These are phyloP conservation scores for Cucumis cinereus DNA, from an alignment of 306 rosid genomes.

Conservation along the genomic window DNA sequence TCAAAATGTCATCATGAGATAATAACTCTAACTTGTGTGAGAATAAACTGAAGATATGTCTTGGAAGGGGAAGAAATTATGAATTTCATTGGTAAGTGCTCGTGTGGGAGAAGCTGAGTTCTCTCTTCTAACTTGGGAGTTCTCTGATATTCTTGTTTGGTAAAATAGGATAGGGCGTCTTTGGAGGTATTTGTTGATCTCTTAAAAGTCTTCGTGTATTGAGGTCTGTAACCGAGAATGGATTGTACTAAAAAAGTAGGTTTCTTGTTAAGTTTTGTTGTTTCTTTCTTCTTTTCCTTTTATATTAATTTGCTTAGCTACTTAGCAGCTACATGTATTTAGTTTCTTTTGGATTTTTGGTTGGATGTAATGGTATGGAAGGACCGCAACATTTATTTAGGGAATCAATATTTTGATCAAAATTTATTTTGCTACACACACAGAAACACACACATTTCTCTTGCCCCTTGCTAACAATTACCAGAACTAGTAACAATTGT, in stretches of 20 bases:
- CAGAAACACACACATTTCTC: neutral
- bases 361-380: conserved; percentile 9
- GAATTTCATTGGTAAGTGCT: neutral
- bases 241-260: neutral
- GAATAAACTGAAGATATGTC: conserved; percentile 2
- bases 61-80: neutral
- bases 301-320: neutral
- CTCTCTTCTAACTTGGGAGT: neutral
- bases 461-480: neutral
- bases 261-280: neutral
- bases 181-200: conserved; percentile 7
- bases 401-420: neutral
- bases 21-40: neutral
- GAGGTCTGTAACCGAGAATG: neutral
- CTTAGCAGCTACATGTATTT: neutral
- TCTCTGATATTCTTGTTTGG: neutral
- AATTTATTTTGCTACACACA: neutral
- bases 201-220: neutral
- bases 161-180: neutral
- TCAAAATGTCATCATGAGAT: conserved; percentile 5
- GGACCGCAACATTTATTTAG: neutral
- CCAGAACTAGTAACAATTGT: neutral
- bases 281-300: neutral
- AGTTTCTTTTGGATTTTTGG: neutral
- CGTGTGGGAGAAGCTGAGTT: neutral